A percentile compares a stretch with the other conserved stretches of the same genome.
Conservation (phyloP, 768 basidiomycete species). For the Russula dissimulans region DNA sequence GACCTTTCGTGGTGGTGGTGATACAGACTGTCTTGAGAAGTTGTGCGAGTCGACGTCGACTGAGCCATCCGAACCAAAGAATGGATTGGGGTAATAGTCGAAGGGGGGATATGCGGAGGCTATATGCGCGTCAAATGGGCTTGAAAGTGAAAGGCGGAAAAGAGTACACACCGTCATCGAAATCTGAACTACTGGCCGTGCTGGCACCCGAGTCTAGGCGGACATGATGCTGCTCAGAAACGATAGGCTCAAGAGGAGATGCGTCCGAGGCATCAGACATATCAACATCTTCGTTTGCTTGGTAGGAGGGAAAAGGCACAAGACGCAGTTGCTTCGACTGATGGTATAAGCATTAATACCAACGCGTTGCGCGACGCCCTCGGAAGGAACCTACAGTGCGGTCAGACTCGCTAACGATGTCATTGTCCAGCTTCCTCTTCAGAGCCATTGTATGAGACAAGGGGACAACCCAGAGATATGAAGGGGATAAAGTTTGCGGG, state of each 20-base stretch:
- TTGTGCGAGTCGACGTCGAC: slow-evolving; percentile 38
- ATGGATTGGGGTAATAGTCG: slow-evolving; percentile 36
- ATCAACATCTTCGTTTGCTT: slow-evolving; percentile 50
- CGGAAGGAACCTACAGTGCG: slow-evolving; percentile 23
- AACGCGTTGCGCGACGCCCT: slow-evolving; percentile 1
- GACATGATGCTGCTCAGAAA: slow-evolving; percentile 41
- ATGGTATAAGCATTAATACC: slow-evolving; percentile 17
- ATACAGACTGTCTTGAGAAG: slow-evolving; percentile 23
- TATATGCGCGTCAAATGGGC: slow-evolving; percentile 27
- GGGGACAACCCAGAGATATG: slow-evolving; percentile 8
- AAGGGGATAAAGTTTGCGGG: slow-evolving; percentile 4
- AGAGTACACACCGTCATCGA: slow-evolving; percentile 27
- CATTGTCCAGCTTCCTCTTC: slow-evolving; percentile 67
- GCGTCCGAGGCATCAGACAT: slow-evolving; percentile 49
- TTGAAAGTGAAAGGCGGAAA: neutral
- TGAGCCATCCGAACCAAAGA: slow-evolving; percentile 26
- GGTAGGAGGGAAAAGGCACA: slow-evolving; percentile 58
- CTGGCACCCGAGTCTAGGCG: slow-evolving; percentile 61
- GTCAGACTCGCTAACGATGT: slow-evolving; percentile 43
- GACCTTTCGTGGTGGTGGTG: slow-evolving; percentile 34
- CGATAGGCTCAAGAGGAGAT: slow-evolving; percentile 49
- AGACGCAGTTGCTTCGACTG: slow-evolving; percentile 60
- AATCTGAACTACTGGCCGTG: slow-evolving; percentile 37
- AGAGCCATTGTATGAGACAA: slow-evolving; percentile 42
- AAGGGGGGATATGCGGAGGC: slow-evolving; percentile 52